phyloP scores from a whole-genome alignment of 2,329 filamentous ascomycete genomes.

The Aspergillus pseudoviridinutans region DNA sequence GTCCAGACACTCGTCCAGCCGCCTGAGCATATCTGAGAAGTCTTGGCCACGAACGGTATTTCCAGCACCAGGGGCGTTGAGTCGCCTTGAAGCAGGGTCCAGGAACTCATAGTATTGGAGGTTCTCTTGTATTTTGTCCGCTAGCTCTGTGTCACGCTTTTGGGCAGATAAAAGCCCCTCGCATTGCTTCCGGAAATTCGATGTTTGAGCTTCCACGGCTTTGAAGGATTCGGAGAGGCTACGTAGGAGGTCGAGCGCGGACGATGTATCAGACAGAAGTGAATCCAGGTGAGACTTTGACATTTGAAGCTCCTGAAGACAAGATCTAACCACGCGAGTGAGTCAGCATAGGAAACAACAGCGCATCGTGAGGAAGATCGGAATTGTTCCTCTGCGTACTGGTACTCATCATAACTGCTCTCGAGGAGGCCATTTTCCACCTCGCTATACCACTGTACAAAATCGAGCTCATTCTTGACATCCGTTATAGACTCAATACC shows the following conservation, averaged over 20 bases:
- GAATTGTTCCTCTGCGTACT: constrained; percentile 46
- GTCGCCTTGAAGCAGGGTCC: constrained; percentile 79
- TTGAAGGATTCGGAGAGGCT: constrained; percentile 81
- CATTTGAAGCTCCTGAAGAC: constrained; percentile 74
- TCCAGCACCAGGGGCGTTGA: constrained; percentile 88
- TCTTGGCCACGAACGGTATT: constrained; percentile 78
- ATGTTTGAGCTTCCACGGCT: constrained; percentile 82
- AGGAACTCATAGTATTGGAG: constrained; percentile 93
- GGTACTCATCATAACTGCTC: constrained; percentile 79
- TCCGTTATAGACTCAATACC: constrained; percentile 26
- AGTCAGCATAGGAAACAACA: constrained; percentile 4
- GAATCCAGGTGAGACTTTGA: constrained; percentile 78
- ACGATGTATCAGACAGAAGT: constrained; percentile 71
- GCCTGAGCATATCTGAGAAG: constrained; percentile 82
- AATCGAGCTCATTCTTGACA: constrained; percentile 57
- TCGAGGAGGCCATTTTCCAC: constrained; percentile 68
- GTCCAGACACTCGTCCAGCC: constrained; percentile 82
- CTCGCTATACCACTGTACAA: constrained; percentile 55
- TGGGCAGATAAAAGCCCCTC: constrained; percentile 83
- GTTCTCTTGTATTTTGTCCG: constrained; percentile 80
- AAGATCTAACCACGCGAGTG: constrained; percentile 51
- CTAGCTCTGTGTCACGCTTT: constrained; percentile 70
- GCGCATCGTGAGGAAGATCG: background rate
- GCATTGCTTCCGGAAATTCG: constrained; percentile 88
- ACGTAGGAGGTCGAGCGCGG: constrained; percentile 70